These are phyloP conservation scores for Cercis canadensis DNA, from an alignment of 306 rosid species.

Conservation along the genomic window DNA sequence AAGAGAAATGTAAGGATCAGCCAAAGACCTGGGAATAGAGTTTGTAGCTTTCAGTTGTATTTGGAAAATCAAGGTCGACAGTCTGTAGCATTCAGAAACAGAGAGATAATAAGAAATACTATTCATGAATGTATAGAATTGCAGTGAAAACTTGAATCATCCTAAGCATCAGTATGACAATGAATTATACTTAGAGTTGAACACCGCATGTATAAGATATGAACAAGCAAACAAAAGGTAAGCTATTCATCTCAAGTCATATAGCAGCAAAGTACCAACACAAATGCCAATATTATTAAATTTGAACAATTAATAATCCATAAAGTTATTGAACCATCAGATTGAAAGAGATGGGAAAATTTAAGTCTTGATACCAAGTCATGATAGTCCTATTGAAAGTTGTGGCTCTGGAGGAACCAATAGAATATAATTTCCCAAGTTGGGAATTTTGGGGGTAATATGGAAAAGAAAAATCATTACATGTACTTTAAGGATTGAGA, in stretches of 20 bases:
- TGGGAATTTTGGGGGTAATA: neutral
- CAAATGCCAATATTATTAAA: neutral
- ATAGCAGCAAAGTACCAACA: slow-evolving; percentile 26
- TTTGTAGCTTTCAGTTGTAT: slow-evolving; percentile 93
- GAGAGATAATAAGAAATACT: slow-evolving; percentile 2
- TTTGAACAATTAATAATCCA: slow-evolving; percentile 21
- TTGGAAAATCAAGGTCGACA: slow-evolving; percentile 86
- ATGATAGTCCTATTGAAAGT: neutral
- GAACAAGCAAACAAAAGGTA: neutral
- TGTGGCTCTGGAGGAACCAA: slow-evolving; percentile 18
- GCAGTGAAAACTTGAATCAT: slow-evolving; percentile 10
- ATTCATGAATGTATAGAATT: neutral
- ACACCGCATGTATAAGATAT: too few relatives aligned
- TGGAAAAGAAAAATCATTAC: neutral
- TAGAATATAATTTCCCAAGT: neutral
- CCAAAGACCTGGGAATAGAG: slow-evolving; percentile 87
- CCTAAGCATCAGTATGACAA: slow-evolving; percentile 6
- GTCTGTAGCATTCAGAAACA: slow-evolving; percentile 57
- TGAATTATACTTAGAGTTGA: neutral
- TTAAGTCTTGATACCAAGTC: neutral
- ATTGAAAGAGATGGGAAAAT: slow-evolving; percentile 14
- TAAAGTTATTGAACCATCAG: slow-evolving; percentile 30
- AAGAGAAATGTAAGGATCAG: slow-evolving; percentile 40
- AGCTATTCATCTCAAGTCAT: slow-evolving; percentile 27
- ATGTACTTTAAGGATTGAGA: slow-evolving; percentile 10